Evolutionary conservation across 176 grass and related monocot genomes (phyloP), one percentile per base, ranked within the genome.

Genomic region (Raddia guianensis): DNA sequence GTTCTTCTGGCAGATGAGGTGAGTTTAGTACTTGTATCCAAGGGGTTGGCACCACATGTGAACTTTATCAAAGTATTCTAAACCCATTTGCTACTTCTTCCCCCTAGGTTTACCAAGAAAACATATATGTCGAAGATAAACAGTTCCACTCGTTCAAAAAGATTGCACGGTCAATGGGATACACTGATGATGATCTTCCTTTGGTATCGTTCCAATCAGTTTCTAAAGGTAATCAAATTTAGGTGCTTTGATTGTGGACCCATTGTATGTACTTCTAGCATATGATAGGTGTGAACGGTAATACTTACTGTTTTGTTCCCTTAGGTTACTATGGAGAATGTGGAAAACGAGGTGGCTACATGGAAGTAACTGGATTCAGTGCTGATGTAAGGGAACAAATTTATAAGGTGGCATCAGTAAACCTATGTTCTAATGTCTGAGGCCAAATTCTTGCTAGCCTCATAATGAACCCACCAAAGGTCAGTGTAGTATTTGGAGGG

Each of bases 381-480:
- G 84, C 92, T 62, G 90, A 91, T 76, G 96, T 95, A 76, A 87
- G 96, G 91, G 96, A 95, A 52, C 96, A 99, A 67, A 95, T 95
- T 80, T 99, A 99, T 87, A 99, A 99, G 73, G 86, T 99, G 59
- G 88, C 96, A 86, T 99, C 96, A 76, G 92, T 99, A 86, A 95
- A 99, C 82, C 87, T 99, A 4, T 99, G 96, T 74, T 95, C 92
- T 46, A 95, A 99, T 40, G 70, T 99, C 60, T 95, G 90, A 5
- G 92, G 96, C 43, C 96, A 99, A 86, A 93, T 99, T 88, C 90
- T 99, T 34, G 70, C 89, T 76, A 95, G 96, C 82, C 96, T 99
- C 71, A 80, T 99, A 57, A 99, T 99, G 96, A 99, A 95, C 86
- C 86, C 96, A 69, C 96, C 96, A 70, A 95, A 99, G 96, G 96